Evolutionary conservation across 192 early-diverging fungal species (phyloP).

Genomic region (Podila epigama): DNA sequence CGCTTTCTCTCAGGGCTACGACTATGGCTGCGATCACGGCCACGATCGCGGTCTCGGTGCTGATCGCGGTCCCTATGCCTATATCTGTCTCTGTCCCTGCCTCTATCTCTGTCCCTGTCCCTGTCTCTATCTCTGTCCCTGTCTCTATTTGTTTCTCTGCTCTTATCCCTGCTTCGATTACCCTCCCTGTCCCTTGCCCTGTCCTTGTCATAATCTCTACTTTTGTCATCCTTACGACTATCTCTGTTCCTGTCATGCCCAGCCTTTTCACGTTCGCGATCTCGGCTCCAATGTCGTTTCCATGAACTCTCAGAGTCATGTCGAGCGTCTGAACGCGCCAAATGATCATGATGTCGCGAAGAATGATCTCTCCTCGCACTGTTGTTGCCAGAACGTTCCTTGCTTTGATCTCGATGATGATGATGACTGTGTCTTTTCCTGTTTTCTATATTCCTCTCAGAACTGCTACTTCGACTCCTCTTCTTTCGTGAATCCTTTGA

Average conservation of each 20-base stretch:
- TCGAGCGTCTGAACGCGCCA: not conserved
- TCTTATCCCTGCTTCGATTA: not conserved
- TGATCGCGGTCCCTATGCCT: not conserved
- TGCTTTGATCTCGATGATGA: not conserved
- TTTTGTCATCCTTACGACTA: not conserved
- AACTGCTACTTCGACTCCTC: not conserved
- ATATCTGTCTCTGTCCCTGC: not conserved
- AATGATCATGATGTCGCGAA: not conserved
- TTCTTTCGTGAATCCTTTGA: not conserved
- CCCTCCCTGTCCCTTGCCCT: not conserved
- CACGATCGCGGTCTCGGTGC: not conserved
- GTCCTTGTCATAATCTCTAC: not conserved
- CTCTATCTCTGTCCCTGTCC: not conserved
- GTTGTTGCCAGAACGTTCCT: not conserved
- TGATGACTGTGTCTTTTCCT: too few species aligned
- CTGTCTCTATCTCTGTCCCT: not conserved
- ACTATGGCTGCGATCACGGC: not conserved
- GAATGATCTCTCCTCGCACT: not conserved
- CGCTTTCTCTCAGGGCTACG: not conserved
- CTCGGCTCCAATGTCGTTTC: not conserved
- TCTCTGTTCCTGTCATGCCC: not conserved
- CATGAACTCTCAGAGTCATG: not conserved
- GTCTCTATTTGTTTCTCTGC: constrained; percentile 6
- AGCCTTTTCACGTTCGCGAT: not conserved
- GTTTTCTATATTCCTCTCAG: too few species aligned